Conservation (phyloP, 139 green algal genomes). For the Coelastrella sp. region DNA sequence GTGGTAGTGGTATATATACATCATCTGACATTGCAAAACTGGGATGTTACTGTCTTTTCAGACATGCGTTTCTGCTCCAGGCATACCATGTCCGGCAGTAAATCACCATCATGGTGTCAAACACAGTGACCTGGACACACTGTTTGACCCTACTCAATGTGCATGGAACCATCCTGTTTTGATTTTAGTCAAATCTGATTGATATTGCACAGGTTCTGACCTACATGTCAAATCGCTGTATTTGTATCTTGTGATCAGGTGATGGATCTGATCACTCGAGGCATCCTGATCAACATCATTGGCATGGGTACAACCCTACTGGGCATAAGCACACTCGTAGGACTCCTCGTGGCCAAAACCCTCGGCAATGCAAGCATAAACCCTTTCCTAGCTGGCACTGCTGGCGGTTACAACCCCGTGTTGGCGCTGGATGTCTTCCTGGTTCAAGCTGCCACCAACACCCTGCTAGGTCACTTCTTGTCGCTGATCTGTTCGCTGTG, state of each 20-base stretch:
- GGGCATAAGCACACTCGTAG: slow-evolving; percentile 82
- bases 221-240: too few relatives aligned
- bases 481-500: slow-evolving; percentile 83
- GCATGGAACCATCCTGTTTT: too few relatives aligned
- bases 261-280: slow-evolving; percentile 76
- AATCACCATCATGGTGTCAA: too few relatives aligned
- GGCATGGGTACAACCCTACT: slow-evolving; percentile 79
- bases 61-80: too few relatives aligned
- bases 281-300: slow-evolving; percentile 85
- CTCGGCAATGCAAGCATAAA: slow-evolving; percentile 91
- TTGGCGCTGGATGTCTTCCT: slow-evolving; percentile 99
- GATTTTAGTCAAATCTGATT: too few relatives aligned
- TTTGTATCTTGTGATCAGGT: slow-evolving; percentile 52
- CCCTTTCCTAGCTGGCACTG: slow-evolving; percentile 83
- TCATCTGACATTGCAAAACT: too few relatives aligned
- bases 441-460: slow-evolving; percentile 94
- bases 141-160: too few relatives aligned
- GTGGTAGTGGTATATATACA: too few relatives aligned
- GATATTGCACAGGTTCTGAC: neutral
- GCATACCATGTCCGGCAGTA: too few relatives aligned
- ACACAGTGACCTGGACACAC: too few relatives aligned
- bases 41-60: too few relatives aligned
- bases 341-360: slow-evolving; percentile 95
- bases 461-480: slow-evolving; percentile 92
- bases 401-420: slow-evolving; percentile 91